Evolutionary conservation across 768 basidiomycete species (phyloP), one percentile per base, ranked within the genome.

Genomic region (Kwoniella sp.): DNA sequence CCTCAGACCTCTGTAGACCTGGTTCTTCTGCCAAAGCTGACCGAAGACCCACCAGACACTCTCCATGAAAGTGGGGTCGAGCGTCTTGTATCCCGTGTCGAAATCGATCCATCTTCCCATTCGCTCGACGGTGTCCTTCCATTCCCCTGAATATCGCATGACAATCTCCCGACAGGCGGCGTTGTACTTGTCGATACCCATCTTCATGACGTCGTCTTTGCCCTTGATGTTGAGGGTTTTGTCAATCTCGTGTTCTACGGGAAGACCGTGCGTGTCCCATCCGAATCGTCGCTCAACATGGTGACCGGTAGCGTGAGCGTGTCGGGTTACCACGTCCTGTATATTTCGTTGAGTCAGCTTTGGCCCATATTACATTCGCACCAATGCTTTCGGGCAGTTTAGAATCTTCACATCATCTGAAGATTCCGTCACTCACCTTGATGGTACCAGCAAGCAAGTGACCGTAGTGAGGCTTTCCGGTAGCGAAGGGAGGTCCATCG

Each of bases 91-190:
- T 75, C 97, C 96, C 73, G 97, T 91, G 82, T 99, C 96, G 73
- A 99, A 99, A 82, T 99, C 96, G 82, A 99, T 98, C 96, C 96
- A 99, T 68, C 96, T 88, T 34, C 95, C 96, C 90, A 98, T 94
- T 69, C 96, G 88, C 81, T 96, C 94, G 59, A 99, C 95, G 3
- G 94, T 98, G 37, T 83, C 77, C 55, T 93, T 88, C 96, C 96
- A 99, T 78, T 98, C 94, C 7, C 87, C 85, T 1, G 94, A 85
- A 80, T 98, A 98, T 55, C 93, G 86, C 94, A 99, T 97, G 74
- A 98, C 95, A 79, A 98, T 98, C 66, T 87, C 87, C 34, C 95
- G 87, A 77, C 96, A 99, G 80, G 97, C 93, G 4, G 87, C 92
- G 81, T 99, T 99, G 85, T 99, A 99, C 74, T 90, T 90, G 82